Conservation (phyloP, 257 asterid species). For the Petunia secreta region DNA sequence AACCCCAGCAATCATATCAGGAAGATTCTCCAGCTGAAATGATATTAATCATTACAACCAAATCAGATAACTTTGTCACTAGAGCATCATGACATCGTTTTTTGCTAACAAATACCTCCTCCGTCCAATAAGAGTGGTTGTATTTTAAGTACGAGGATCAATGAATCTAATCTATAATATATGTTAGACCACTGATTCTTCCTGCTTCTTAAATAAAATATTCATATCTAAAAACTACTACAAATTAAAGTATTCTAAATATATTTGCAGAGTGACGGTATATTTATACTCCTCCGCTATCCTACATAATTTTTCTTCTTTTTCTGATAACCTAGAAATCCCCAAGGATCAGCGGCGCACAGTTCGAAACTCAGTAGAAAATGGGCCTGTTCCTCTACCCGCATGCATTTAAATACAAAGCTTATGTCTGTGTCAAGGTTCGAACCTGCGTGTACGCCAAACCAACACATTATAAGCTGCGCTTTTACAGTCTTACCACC, state of each 20-base stretch:
- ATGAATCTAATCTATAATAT: background rate
- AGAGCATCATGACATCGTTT: constrained; percentile 5
- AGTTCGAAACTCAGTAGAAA: too few relatives aligned
- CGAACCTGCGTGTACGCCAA: too few relatives aligned
- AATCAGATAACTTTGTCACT: constrained; percentile 17
- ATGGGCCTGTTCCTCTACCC: too few relatives aligned
- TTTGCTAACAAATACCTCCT: background rate
- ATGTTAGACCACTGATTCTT: background rate
- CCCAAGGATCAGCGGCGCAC: background rate
- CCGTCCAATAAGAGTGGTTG: background rate
- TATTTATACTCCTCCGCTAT: constrained; percentile 1
- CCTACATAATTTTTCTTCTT: background rate
- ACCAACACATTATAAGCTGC: too few relatives aligned
- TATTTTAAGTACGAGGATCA: background rate
- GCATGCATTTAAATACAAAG: too few relatives aligned
- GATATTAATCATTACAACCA: constrained; percentile 18
- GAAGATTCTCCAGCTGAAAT: constrained; percentile 81
- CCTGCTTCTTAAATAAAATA: constrained; percentile 9
- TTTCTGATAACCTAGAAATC: background rate
- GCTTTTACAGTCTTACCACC: background rate
- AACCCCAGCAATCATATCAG: constrained; percentile 73
- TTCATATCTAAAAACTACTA: background rate
- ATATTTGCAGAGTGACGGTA: background rate
- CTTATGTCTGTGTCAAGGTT: too few relatives aligned
- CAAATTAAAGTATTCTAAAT: too few relatives aligned